Evolutionary conservation across 164 flowering plant genomes (phyloP), one percentile per base, ranked within the genome.

Genomic region (Berberis thunbergii): DNA sequence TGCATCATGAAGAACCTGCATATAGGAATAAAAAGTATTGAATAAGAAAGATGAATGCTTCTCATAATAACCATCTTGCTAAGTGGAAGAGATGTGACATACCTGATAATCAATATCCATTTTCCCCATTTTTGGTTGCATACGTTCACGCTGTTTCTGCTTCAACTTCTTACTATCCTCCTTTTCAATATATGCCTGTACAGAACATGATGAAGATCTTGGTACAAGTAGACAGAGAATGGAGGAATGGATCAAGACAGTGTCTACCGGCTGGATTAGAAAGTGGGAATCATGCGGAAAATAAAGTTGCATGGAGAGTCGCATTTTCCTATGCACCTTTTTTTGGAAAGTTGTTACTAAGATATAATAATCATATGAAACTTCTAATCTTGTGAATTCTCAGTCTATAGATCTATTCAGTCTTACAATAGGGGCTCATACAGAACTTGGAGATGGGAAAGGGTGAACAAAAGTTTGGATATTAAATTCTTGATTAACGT

Each of bases 81-180:
- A 56, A 45, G 4, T 10, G 8, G 39, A 5, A 57, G 59, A 38
- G 43, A 41, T 57, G 9, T 10, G 10, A 49, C 43, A 59, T 54
- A 90, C 98, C 96, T 91, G 99, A 81, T 95, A 95, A 75, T 95
- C 99, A 73, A 95, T 95, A 75, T 91, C 99, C 99, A 95, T 95
- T 73, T 95, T 91, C 12, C 99, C 99, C 99, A 95, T 95, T 78
- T 91, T 95, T 41, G 98, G 99, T 65, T 95, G 98, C 99, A 95
- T 95, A 3, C 98, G 89, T 72, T 91, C 99, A 52, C 99, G 86
- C 63, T 95, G 99, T 83, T 95, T 95, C 75, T 91, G 99, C 65
- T 95, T 95, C 66, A 91, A 72, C 77, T 95, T 95, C 74, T 91
- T 95, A 70, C 95, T 79, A 66, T 95, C 98, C 75, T 95, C 98